A percentile compares a stretch with the other conserved stretches of the same genome.
These are phyloP conservation scores for Aschersonia sp. DNA, from an alignment of 2,329 filamentous ascomycete genomes.

Conservation along the genomic window DNA sequence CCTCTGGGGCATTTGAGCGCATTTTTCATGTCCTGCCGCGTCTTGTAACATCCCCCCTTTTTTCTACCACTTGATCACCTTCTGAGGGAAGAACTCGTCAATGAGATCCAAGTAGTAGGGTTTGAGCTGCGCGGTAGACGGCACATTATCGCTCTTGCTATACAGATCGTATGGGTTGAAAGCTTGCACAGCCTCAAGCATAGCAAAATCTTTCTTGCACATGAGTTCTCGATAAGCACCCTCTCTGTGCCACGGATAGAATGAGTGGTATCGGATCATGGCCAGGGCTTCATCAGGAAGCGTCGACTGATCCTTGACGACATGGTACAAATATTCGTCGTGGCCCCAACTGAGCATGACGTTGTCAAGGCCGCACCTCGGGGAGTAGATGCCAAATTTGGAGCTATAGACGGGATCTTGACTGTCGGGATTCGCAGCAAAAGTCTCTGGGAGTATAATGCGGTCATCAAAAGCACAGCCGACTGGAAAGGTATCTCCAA, in stretches of 20 bases:
- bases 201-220: slow-evolving; percentile 64
- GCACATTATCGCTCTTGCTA: slow-evolving; percentile 76
- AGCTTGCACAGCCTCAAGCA: slow-evolving; percentile 67
- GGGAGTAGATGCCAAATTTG: slow-evolving; percentile 64
- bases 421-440: slow-evolving; percentile 61
- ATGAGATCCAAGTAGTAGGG: slow-evolving; percentile 29
- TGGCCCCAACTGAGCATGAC: slow-evolving; percentile 86
- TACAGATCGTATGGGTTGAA: slow-evolving; percentile 91
- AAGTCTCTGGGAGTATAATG: slow-evolving; percentile 72
- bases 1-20: no score
- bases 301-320: slow-evolving; percentile 67
- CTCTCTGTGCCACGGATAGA: slow-evolving; percentile 82
- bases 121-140: slow-evolving; percentile 63
- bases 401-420: slow-evolving; percentile 58
- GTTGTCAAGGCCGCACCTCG: slow-evolving; percentile 70
- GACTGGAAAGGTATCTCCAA: slow-evolving; percentile 73
- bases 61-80: slow-evolving; percentile 21
- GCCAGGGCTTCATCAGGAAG: slow-evolving; percentile 72
- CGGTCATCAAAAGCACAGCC: slow-evolving; percentile 59
- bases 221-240: slow-evolving; percentile 73
- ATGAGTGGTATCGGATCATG: slow-evolving; percentile 88
- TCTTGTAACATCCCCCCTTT: background rate
- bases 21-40: no score
- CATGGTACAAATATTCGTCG: slow-evolving; percentile 77
- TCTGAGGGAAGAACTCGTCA: slow-evolving; percentile 26